phyloP scores from a whole-genome alignment of 2,329 filamentous ascomycete genomes.

The Exserohilum rostratum region DNA sequence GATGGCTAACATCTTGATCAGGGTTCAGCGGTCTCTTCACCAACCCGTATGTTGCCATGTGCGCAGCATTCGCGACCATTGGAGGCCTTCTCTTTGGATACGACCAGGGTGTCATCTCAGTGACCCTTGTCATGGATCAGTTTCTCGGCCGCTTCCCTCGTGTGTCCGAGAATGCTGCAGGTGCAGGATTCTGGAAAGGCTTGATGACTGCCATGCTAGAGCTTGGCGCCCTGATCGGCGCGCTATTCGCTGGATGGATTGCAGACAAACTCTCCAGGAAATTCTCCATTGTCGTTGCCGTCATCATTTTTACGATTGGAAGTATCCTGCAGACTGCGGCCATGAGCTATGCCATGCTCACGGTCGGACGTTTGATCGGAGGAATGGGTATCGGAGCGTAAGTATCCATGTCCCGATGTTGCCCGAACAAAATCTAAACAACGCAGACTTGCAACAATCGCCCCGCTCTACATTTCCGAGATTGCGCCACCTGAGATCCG shows the following conservation, averaged over 20 bases:
- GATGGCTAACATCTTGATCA: slow-evolving; percentile 15
- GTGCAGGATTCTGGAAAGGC: slow-evolving; percentile 54
- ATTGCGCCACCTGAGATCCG: slow-evolving; percentile 58
- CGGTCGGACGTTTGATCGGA: slow-evolving; percentile 57
- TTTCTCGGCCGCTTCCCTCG: slow-evolving; percentile 56
- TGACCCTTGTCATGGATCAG: slow-evolving; percentile 60
- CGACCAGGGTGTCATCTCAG: slow-evolving; percentile 53
- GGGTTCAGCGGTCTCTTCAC: slow-evolving; percentile 56
- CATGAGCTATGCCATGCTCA: slow-evolving; percentile 58
- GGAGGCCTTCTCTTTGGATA: slow-evolving; percentile 60
- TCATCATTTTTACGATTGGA: slow-evolving; percentile 59
- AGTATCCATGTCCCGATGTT: no score
- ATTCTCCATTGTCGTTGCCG: slow-evolving; percentile 59
- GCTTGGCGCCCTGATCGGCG: slow-evolving; percentile 55
- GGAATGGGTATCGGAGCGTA: slow-evolving; percentile 60
- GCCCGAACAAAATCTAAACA: slow-evolving; percentile 6
- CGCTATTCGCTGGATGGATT: slow-evolving; percentile 52
- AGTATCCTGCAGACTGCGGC: slow-evolving; percentile 59
- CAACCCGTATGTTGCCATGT: slow-evolving; percentile 58
- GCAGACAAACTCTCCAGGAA: slow-evolving; percentile 61
- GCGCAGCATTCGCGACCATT: slow-evolving; percentile 58
- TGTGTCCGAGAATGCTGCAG: slow-evolving; percentile 50
- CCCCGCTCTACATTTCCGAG: slow-evolving; percentile 61
- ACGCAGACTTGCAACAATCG: slow-evolving; percentile 48
- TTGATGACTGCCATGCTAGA: slow-evolving; percentile 62